phyloP scores from a whole-genome alignment of 1,284 basidiomycete genomes.

The Apiotrichum veenhuisii region DNA sequence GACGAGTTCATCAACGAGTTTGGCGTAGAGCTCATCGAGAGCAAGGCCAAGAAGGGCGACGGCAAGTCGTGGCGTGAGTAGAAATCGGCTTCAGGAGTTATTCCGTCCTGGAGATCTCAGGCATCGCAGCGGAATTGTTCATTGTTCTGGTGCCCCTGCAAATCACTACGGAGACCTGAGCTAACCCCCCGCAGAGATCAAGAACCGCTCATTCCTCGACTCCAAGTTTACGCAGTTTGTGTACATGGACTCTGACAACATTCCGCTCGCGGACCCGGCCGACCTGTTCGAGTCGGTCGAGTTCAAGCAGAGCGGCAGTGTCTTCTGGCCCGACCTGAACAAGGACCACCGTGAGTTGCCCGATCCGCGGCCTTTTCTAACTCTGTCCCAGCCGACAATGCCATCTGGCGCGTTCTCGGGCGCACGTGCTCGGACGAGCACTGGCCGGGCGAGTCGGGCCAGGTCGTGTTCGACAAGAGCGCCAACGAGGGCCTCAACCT shows the following conservation, averaged over 20 bases:
- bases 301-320: slow-evolving; percentile 47
- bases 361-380: not conserved
- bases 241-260: slow-evolving; percentile 51
- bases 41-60: slow-evolving; percentile 19
- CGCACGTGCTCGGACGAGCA: slow-evolving; percentile 49
- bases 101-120: too few relatives aligned
- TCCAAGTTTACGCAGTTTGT: slow-evolving; percentile 46
- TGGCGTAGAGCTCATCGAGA: slow-evolving; percentile 29
- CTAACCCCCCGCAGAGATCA: slow-evolving; percentile 31
- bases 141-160: too few relatives aligned
- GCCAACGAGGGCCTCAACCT: slow-evolving; percentile 53
- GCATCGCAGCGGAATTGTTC: too few relatives aligned
- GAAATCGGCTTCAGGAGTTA: too few relatives aligned
- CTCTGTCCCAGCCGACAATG: slow-evolving; percentile 48
- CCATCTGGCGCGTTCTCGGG: slow-evolving; percentile 52
- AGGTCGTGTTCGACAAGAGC: slow-evolving; percentile 52
- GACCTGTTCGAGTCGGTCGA: slow-evolving; percentile 50
- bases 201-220: slow-evolving; percentile 44
- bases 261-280: slow-evolving; percentile 49
- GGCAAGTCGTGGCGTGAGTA: slow-evolving; percentile 41
- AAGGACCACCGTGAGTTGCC: slow-evolving; percentile 51
- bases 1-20: slow-evolving; percentile 33
- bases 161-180: too few relatives aligned
- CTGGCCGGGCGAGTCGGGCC: slow-evolving; percentile 53
- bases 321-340: slow-evolving; percentile 54